phyloP scores from a whole-genome alignment of 768 basidiomycete species.

The Exsudoporus frostii region DNA sequence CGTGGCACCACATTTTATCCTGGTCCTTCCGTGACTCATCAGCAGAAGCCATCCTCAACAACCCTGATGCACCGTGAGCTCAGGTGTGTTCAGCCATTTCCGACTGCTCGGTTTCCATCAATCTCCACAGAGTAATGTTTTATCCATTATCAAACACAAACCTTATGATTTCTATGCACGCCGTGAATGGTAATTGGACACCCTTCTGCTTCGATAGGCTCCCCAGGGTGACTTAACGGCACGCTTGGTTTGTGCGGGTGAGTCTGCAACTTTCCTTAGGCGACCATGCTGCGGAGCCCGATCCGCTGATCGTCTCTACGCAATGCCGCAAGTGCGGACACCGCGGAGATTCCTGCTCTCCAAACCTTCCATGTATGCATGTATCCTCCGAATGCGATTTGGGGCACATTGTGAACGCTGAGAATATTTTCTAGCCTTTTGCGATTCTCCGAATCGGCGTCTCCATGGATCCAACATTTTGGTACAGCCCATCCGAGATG shows the following conservation, averaged over 20 bases:
- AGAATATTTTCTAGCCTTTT: not conserved
- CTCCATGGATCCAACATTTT: not conserved
- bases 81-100: not conserved
- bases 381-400: not conserved
- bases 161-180: not conserved
- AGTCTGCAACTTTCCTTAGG: not conserved
- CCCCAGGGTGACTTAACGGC: not conserved
- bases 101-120: not conserved
- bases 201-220: not conserved
- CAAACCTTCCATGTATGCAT: not conserved
- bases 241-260: conserved; percentile 11
- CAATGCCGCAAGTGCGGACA: not conserved
- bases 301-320: not conserved
- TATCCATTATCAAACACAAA: not conserved
- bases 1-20: not conserved
- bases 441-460: not conserved
- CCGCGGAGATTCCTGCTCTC: not conserved
- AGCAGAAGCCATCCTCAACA: not conserved
- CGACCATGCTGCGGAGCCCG: not conserved
- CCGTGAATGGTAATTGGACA: not conserved
- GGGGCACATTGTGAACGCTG: not conserved
- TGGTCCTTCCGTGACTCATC: not conserved
- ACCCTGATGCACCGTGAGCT: conserved; percentile 5
- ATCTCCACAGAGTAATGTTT: not conserved
- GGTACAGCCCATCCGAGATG: not conserved